A percentile compares a stretch with the other conserved stretches of the same genome.
Conservation (phyloP, 2,329 filamentous ascomycete genomes). For the Teratosphaeria destructans region DNA sequence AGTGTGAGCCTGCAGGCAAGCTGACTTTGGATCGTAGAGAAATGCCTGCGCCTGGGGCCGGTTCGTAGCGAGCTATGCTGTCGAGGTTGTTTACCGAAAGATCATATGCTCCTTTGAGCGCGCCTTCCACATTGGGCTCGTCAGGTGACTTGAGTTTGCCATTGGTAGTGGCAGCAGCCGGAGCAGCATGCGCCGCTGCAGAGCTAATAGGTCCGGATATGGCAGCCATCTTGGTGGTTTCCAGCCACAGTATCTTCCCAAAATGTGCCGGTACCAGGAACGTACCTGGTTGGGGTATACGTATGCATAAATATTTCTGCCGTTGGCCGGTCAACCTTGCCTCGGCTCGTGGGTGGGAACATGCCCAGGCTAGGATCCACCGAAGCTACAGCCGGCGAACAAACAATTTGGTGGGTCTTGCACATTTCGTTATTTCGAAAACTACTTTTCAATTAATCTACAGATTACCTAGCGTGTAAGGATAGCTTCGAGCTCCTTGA, state of each 20-base stretch:
- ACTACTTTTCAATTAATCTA: not conserved
- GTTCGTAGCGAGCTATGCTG: constrained; percentile 28
- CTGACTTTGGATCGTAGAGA: constrained; percentile 39
- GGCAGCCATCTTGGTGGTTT: not conserved
- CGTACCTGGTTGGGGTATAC: not conserved
- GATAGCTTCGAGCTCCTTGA: constrained; percentile 60
- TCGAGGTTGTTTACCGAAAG: constrained; percentile 25
- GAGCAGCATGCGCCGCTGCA: not conserved
- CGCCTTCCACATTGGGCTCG: not conserved
- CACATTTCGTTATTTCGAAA: not conserved
- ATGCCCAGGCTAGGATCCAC: not conserved
- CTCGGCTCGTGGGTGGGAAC: not conserved
- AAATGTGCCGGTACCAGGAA: not conserved
- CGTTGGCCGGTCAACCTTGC: not conserved
- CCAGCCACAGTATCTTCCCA: not conserved
- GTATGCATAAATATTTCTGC: not conserved
- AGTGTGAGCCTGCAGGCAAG: constrained; percentile 42
- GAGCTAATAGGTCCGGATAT: not conserved
- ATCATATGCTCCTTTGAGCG: not conserved
- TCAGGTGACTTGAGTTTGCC: not conserved
- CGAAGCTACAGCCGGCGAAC: not conserved
- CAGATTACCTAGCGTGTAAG: constrained; percentile 35
- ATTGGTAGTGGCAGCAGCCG: not conserved
- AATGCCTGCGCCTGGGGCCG: constrained; percentile 28
- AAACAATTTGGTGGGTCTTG: not conserved